These are phyloP conservation scores for Sutorius eximius DNA, from an alignment of 1,284 basidiomycete species.

Conservation along the genomic window DNA sequence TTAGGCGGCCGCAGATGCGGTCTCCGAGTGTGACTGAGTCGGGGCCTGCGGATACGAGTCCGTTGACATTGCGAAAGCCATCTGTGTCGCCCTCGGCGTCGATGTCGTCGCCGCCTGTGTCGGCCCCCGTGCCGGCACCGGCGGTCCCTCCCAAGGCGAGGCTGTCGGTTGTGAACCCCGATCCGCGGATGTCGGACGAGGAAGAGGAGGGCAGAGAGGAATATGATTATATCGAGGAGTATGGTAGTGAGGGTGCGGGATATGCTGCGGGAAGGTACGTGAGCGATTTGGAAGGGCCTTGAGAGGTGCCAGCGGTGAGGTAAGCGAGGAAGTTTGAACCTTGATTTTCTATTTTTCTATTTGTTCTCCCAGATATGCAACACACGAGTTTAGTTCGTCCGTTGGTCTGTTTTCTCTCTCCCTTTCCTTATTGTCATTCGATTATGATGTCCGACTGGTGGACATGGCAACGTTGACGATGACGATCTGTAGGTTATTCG, in stretches of 20 bases:
- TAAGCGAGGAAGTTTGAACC: neutral
- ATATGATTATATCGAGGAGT: constrained; percentile 59
- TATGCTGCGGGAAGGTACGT: constrained; percentile 31
- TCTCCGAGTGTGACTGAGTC: constrained; percentile 25
- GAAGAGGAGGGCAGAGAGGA: constrained; percentile 42
- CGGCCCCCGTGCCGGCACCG: constrained; percentile 38
- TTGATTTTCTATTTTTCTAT: neutral
- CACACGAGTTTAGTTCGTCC: neutral
- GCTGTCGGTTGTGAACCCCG: constrained; percentile 33
- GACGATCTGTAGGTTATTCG: neutral
- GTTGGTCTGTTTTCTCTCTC: neutral
- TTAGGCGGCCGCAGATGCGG: constrained; percentile 54
- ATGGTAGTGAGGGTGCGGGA: constrained; percentile 35
- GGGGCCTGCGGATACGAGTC: constrained; percentile 43
- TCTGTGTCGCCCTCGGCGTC: constrained; percentile 15
- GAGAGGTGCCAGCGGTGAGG: neutral
- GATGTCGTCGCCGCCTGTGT: constrained; percentile 5
- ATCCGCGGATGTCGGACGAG: constrained; percentile 37
- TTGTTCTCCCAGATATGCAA: neutral
- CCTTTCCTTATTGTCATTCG: neutral
- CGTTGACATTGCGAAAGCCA: constrained; percentile 44
- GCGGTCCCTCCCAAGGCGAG: constrained; percentile 24
- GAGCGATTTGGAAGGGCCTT: constrained; percentile 27
- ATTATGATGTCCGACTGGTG: neutral
- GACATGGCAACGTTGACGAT: neutral